Base-by-base conservation (phyloP, 768 basidiomycete genomes). In the Pleurotus salmoneostramineus region DNA sequence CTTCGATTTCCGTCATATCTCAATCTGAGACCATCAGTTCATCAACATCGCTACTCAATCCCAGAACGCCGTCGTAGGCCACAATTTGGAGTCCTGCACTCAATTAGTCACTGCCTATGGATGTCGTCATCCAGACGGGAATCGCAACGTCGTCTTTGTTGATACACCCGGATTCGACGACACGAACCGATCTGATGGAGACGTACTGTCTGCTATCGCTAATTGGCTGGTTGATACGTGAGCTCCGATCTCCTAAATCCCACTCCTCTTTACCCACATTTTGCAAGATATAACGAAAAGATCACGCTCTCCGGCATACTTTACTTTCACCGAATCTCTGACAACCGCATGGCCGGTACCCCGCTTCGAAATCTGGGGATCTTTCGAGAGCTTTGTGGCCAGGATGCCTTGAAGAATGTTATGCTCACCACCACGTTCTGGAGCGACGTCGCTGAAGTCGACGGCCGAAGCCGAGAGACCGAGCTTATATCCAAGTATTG, bases 161-260 rank as follows among this genome's bases (percentile, higher is more conserved):
- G 71, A 72, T 50, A 71, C 70, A 2, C 71, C 69, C 3, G 71
- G 71, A 1, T 72, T 70, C 44, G 69, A 72, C 51, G 65, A 68
- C 52, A 66, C 65, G 5, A 50, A 42, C 15, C 50, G 56, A 11
- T 62, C 56, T 27, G 71, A 72, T 47, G 54, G 50, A 2, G 61
- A 65, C 7, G 66, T 69, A 17, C 49, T 70, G 46, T 47, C 56
- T 17, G 56, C 56, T 2, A 69, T 71, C 32, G 62, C 66, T 1
- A 58, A 65, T 21, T 72, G 70, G 70, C 60, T 72, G 4, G 49
- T 61, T 14, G 55, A 56, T 34, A 68, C 66, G 70, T 71, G 12
- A n/a, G 34, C 2, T 37, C 8, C 15, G 15, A 47, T 17, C 8
- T 17, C 40, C 40, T 42, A 3, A 3, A 27, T n/a, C 45, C 5